Percentiles rank a stretch among this genome's conserved stretches.
Evolutionary conservation across 2,329 filamentous ascomycete genomes (phyloP).

Genomic region (Colletotrichum sojae): DNA sequence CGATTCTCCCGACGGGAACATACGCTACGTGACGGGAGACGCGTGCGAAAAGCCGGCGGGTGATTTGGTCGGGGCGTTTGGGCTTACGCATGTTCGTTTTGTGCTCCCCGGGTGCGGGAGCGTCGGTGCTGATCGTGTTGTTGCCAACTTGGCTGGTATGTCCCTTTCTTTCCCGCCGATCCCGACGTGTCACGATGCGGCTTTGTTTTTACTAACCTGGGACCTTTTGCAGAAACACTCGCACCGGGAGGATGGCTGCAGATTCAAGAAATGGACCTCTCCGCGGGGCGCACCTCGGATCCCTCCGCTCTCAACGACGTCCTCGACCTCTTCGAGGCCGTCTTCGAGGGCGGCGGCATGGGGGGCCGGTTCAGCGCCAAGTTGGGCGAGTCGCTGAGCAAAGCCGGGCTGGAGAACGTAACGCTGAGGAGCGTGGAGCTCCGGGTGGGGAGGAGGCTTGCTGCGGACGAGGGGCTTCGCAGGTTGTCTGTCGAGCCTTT

Average conservation of each 20-base stretch:
- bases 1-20: background rate
- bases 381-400: background rate
- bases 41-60: background rate
- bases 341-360: background rate
- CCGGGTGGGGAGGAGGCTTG: background rate
- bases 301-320: background rate
- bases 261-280: background rate
- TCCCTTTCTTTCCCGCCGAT: background rate
- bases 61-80: background rate
- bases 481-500: background rate
- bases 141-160: background rate
- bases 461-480: background rate
- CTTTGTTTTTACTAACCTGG: background rate
- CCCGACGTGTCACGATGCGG: too few species aligned
- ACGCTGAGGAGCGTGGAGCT: background rate
- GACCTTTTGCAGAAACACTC: background rate
- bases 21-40: background rate
- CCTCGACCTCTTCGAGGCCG: background rate
- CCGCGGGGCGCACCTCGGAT: background rate
- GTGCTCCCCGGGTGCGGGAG: background rate
- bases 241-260: background rate
- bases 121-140: background rate
- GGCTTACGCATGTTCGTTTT: background rate
- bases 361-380: background rate
- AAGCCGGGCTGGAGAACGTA: background rate